Evolutionary conservation across 345 rosid genomes (phyloP).

Genomic region (Trapa bicornis): DNA sequence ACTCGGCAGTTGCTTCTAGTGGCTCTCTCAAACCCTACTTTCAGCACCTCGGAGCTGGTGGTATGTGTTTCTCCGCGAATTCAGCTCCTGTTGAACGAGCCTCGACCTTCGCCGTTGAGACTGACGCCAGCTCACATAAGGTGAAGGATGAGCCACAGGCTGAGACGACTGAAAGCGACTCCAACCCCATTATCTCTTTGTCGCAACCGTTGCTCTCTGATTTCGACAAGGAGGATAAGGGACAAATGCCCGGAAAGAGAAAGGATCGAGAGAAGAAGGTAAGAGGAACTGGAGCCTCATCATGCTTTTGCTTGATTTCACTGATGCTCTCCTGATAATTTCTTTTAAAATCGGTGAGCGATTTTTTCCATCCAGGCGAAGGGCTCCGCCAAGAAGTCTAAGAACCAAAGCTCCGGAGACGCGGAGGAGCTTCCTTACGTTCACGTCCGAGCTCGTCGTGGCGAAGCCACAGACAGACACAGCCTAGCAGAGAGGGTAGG

Average conservation of each 20-base stretch:
- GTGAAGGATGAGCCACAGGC: slow-evolving; percentile 32
- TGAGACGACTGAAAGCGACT: slow-evolving; percentile 22
- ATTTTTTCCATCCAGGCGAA: slow-evolving; percentile 19
- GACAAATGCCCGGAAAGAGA: slow-evolving; percentile 29
- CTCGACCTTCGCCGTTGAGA: no score
- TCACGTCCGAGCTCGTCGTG: slow-evolving; percentile 59
- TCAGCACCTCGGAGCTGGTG: background rate
- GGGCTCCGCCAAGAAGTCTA: slow-evolving; percentile 36
- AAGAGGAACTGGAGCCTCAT: background rate
- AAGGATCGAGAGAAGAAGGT: slow-evolving; percentile 48
- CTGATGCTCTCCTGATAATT: background rate
- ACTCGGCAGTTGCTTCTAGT: background rate
- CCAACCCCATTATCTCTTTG: slow-evolving; percentile 16
- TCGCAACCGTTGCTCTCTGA: slow-evolving; percentile 18
- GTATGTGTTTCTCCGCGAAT: slow-evolving; percentile 22
- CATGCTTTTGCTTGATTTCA: background rate
- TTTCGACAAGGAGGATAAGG: slow-evolving; percentile 6
- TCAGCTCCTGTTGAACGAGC: slow-evolving; percentile 3
- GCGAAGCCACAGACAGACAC: slow-evolving; percentile 57
- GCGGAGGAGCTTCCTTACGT: slow-evolving; percentile 47
- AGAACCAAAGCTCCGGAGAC: slow-evolving; percentile 27
- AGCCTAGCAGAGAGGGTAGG: slow-evolving; percentile 64
- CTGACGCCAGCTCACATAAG: slow-evolving; percentile 8
- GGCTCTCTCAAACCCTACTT: slow-evolving; percentile 2
- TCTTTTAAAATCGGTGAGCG: background rate